Percentiles rank a stretch among this genome's conserved stretches.
Evolutionary conservation across 176 grass and related monocot genomes (phyloP).

Genomic region (Phyllostachys edulis): DNA sequence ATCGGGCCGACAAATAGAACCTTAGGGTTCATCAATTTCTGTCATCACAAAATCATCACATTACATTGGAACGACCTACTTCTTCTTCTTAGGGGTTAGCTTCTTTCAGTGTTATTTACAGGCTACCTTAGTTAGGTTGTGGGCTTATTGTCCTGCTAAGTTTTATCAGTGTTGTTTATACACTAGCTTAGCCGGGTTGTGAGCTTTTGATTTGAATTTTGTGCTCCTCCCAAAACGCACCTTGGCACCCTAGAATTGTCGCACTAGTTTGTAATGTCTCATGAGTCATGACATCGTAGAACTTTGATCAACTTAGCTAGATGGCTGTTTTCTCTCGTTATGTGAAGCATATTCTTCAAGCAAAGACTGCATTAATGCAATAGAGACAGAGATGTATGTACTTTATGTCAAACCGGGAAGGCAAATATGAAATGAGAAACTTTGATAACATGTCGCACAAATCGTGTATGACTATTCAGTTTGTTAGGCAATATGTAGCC

Average conservation of each 20-base stretch:
- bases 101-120: not conserved
- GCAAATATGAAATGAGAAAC: not conserved
- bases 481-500: not conserved
- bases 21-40: too few species aligned
- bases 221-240: not conserved
- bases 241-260: not conserved
- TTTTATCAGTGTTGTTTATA: not conserved
- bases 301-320: slow-evolving; percentile 8
- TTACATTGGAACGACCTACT: too few species aligned
- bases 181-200: not conserved
- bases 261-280: not conserved
- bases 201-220: slow-evolving; percentile 2
- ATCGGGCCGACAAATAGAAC: too few species aligned
- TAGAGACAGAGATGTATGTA: not conserved
- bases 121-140: not conserved
- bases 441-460: not conserved
- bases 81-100: too few species aligned
- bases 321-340: not conserved
- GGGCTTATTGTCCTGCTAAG: not conserved
- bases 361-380: not conserved
- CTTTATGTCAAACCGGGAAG: not conserved
- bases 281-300: not conserved
- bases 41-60: too few species aligned
- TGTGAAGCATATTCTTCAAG: not conserved
- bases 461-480: not conserved